A percentile compares a stretch with the other conserved stretches of the same genome.
Evolutionary conservation across 192 early-diverging fungal genomes (phyloP).

Genomic region (Haplosporangium gracile): DNA sequence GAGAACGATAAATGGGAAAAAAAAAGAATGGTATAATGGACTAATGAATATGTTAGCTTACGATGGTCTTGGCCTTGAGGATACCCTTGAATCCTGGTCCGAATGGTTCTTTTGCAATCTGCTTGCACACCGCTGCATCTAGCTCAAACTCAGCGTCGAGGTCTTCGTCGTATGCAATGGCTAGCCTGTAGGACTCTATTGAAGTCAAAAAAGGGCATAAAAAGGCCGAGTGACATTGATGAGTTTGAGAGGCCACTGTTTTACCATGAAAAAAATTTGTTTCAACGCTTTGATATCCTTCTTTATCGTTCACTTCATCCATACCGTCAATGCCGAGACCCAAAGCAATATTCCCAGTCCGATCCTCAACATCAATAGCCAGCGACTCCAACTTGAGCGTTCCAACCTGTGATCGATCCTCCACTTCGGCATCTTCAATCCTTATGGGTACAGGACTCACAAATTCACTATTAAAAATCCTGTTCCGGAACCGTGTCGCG

Average conservation of each 20-base stretch:
- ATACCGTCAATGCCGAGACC: constrained; percentile 38
- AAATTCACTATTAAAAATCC: constrained; percentile 33
- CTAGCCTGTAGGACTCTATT: constrained; percentile 36
- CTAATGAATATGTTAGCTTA: constrained; percentile 5
- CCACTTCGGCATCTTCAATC: background rate
- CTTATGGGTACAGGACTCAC: constrained; percentile 34
- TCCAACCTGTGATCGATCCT: constrained; percentile 20
- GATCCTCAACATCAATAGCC: constrained; percentile 17
- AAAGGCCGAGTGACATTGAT: background rate
- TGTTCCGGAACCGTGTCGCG: constrained; percentile 19
- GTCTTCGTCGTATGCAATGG: constrained; percentile 34
- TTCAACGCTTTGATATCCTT: background rate
- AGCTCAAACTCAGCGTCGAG: constrained; percentile 19
- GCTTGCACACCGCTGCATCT: constrained; percentile 10
- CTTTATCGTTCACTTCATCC: background rate
- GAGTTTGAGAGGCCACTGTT: too few relatives aligned
- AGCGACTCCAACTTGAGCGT: background rate
- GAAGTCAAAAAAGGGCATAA: too few relatives aligned
- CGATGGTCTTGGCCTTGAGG: constrained; percentile 40
- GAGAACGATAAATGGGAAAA: background rate
- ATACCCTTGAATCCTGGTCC: constrained; percentile 14
- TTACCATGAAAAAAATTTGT: background rate
- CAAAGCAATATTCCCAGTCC: background rate
- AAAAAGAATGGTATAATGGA: background rate
- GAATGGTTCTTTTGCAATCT: constrained; percentile 7